These are phyloP conservation scores for Mayamaea pseudoterrestris DNA, from an alignment of 108 stramenopile genomes.

Conservation along the genomic window DNA sequence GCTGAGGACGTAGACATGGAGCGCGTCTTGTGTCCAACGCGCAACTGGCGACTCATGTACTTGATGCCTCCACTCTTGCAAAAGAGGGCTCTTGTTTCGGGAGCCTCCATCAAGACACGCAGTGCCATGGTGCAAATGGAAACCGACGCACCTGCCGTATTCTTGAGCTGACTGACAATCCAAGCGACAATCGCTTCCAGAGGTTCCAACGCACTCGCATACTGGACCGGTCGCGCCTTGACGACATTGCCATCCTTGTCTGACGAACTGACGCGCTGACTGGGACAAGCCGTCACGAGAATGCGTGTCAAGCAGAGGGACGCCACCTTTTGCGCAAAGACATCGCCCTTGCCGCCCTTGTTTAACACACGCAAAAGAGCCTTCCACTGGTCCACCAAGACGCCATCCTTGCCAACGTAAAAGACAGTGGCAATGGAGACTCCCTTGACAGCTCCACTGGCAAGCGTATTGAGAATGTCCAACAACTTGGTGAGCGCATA, in stretches of 20 bases:
- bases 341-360: conserved; percentile 66
- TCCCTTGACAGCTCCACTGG: conserved; percentile 33
- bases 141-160: conserved; percentile 43
- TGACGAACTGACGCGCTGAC: no score
- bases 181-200: conserved; percentile 73
- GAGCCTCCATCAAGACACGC: conserved; percentile 58
- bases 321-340: conserved; percentile 66
- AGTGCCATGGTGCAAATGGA: conserved; percentile 61
- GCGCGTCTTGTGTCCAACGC: conserved; percentile 26
- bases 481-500: conserved; percentile 69
- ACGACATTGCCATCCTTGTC: conserved; percentile 17
- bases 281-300: conserved; percentile 68
- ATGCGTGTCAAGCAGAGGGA: conserved; percentile 62
- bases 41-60: conserved; percentile 78
- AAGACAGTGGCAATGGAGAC: conserved; percentile 69
- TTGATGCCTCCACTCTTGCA: conserved; percentile 77
- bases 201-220: conserved; percentile 73
- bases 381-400: conserved; percentile 81
- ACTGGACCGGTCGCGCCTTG: conserved; percentile 49
- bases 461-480: conserved; percentile 51
- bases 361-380: conserved; percentile 63
- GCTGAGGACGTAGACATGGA: conserved; percentile 10
- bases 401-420: conserved; percentile 74
- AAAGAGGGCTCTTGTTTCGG: conserved; percentile 65
- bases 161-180: conserved; percentile 78